Evolutionary conservation across 2,329 filamentous ascomycete genomes (phyloP), one percentile per base, ranked within the genome.

Genomic region (Orbilia javanica): DNA sequence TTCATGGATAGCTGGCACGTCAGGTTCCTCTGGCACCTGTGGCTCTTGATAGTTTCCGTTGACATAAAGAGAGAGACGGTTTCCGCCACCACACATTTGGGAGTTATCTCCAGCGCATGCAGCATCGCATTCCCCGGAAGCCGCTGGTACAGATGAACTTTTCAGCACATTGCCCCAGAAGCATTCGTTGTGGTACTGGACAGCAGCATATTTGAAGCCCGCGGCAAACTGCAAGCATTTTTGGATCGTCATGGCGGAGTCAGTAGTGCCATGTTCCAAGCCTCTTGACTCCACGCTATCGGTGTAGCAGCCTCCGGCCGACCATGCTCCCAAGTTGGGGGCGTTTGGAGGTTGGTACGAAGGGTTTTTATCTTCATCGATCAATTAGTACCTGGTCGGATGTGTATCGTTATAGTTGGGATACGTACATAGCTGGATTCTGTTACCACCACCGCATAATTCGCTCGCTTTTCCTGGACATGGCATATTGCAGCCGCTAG

Each of bases 361-460:
- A 10, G 60, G 60, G 25, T 64, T 64, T 50, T 64, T 64, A 50
- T 64, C 60, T 64, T 48, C 0, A 44, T 1, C 2, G 4, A 22
- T 18, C 10, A 46, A 18, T 64, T 18, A 64, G 39, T 13, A 42
- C 5, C 5, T 10, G 1, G 34, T 7, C 25, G 18, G 2, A 20
- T 20, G 52, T 20, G 18, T 20, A 52, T 11, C 3, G 8, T 13
- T 34, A 55, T 57, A 22, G 5, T 20, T 1, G n/a, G 25, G 3
- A 27, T 10, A 63, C 60, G 48, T 64, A 64, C 60, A 64, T 20
- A 64, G 60, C 25, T 64, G 60, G 29, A 64, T 64, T 48, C 60
- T 46, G 18, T 64, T 87, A 60, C 88, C 86, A 1, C 88, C 88
- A 60, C 88, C 88, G 52, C 88, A 90, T 15, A 86, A 84, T 80